Percentiles rank a stretch among this genome's conserved stretches.
Evolutionary conservation across 768 basidiomycete genomes (phyloP).

Genomic region (Hygrophoropsis aurantiaca): DNA sequence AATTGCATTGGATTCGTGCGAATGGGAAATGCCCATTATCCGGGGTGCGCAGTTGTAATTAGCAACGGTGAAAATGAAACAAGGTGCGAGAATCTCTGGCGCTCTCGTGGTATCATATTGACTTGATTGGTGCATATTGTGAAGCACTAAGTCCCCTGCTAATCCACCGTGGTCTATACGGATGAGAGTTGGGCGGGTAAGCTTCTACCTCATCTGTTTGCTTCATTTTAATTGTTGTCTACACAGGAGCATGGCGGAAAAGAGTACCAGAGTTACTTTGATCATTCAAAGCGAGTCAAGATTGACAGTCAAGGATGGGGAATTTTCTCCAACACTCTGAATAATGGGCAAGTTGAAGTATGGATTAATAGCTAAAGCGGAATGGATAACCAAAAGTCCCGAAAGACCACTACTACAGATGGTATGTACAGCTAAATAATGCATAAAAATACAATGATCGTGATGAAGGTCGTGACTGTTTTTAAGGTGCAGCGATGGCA

Average conservation of each 20-base stretch:
- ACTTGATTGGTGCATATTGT: background rate
- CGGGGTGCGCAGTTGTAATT: constrained; percentile 70
- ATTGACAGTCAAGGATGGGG: constrained; percentile 65
- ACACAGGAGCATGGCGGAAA: constrained; percentile 30
- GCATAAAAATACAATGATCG: constrained; percentile 10
- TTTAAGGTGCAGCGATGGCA: background rate
- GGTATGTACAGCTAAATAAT: background rate
- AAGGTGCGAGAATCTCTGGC: constrained; percentile 11
- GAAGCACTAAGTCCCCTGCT: constrained; percentile 23
- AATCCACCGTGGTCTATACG: constrained; percentile 45
- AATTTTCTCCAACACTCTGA: constrained; percentile 54
- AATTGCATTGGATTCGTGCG: constrained; percentile 81
- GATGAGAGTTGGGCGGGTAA: constrained; percentile 67
- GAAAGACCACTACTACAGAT: background rate
- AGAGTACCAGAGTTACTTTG: constrained; percentile 50
- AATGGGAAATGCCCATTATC: constrained; percentile 50
- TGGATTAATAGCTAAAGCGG: constrained; percentile 44
- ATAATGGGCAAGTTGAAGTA: constrained; percentile 49
- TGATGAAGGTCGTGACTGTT: background rate
- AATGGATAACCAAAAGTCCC: background rate
- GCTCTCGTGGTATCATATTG: background rate
- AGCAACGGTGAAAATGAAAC: constrained; percentile 48
- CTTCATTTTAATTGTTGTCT: constrained; percentile 13
- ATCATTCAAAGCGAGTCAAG: constrained; percentile 38
- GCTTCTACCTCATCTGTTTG: constrained; percentile 23